Percentiles rank a stretch among this genome's conserved stretches.
phyloP scores from a whole-genome alignment of 352 stramenopile species.

The Phytopythium kandeliae region DNA sequence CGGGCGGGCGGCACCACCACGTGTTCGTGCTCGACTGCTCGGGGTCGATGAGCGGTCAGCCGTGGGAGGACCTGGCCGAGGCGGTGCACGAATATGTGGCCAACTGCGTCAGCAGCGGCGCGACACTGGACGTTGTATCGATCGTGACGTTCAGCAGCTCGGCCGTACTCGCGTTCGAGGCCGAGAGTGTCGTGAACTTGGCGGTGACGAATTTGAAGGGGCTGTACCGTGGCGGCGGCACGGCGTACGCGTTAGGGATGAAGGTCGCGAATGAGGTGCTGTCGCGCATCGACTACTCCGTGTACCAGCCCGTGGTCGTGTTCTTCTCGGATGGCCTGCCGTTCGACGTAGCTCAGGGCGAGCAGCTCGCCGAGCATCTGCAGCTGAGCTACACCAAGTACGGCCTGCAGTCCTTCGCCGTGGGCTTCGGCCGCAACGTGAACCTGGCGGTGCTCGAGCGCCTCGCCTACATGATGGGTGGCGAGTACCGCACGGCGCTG shows the following conservation, averaged over 20 bases:
- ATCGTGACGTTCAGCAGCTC: too few relatives aligned
- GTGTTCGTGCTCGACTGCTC: constrained; percentile 80
- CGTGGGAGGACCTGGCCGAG: constrained; percentile 51
- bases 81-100: constrained; percentile 60
- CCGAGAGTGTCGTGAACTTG: too few relatives aligned
- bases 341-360: constrained; percentile 27
- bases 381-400: constrained; percentile 47
- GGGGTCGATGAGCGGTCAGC: constrained; percentile 58
- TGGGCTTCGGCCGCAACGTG: constrained; percentile 60
- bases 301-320: constrained; percentile 60
- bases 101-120: constrained; percentile 53
- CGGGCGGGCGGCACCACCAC: constrained; percentile 55
- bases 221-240: constrained; percentile 39
- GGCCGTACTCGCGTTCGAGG: too few relatives aligned
- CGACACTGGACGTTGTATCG: constrained; percentile 58
- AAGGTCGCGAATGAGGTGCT: constrained; percentile 57
- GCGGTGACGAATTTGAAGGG: too few relatives aligned
- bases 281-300: constrained; percentile 51
- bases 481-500: constrained; percentile 52
- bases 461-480: constrained; percentile 49
- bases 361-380: constrained; percentile 48
- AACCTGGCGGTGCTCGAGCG: constrained; percentile 54
- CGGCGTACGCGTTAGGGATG: constrained; percentile 45
- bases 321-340: constrained; percentile 81
- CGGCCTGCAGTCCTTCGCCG: constrained; percentile 49